Percentiles rank a stretch among this genome's conserved stretches.
These are phyloP conservation scores for Cercospora zeina DNA, from an alignment of 2,329 filamentous ascomycete genomes.

Conservation along the genomic window DNA sequence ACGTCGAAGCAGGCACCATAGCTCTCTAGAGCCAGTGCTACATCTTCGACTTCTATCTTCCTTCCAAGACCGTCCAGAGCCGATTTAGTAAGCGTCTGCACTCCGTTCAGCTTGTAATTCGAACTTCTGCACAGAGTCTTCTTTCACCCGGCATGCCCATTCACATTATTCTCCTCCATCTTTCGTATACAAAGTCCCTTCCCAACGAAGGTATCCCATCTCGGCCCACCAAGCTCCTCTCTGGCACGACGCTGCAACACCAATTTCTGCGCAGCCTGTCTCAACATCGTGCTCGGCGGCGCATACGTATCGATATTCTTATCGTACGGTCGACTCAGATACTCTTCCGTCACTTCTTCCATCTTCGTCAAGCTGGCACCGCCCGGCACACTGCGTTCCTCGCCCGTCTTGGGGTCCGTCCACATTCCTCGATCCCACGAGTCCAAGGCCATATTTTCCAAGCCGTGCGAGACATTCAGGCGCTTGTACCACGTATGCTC, in stretches of 20 bases:
- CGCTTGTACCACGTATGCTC: conserved; percentile 55
- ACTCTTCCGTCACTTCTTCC: conserved; percentile 46
- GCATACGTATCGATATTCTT: conserved; percentile 46
- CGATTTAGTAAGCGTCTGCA: neutral
- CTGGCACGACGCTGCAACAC: conserved; percentile 49
- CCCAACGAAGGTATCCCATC: conserved; percentile 41
- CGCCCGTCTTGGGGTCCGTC: conserved; percentile 28
- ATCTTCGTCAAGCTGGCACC: conserved; percentile 49
- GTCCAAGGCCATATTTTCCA: conserved; percentile 51
- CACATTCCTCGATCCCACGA: conserved; percentile 50
- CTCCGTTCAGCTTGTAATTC: neutral
- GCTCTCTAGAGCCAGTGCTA: no score
- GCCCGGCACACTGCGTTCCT: conserved; percentile 39
- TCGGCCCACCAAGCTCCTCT: conserved; percentile 40
- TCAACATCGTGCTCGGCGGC: conserved; percentile 47
- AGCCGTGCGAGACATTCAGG: conserved; percentile 49
- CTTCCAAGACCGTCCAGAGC: neutral
- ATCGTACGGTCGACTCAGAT: conserved; percentile 45
- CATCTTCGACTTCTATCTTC: no score
- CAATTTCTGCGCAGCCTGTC: conserved; percentile 51
- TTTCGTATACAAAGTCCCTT: conserved; percentile 1
- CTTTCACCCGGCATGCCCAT: neutral
- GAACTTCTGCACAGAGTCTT: neutral
- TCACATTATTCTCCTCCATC: neutral
- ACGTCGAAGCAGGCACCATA: no score